Conservation (phyloP, 1,284 basidiomycete genomes). For the Inonotus hispidus region DNA sequence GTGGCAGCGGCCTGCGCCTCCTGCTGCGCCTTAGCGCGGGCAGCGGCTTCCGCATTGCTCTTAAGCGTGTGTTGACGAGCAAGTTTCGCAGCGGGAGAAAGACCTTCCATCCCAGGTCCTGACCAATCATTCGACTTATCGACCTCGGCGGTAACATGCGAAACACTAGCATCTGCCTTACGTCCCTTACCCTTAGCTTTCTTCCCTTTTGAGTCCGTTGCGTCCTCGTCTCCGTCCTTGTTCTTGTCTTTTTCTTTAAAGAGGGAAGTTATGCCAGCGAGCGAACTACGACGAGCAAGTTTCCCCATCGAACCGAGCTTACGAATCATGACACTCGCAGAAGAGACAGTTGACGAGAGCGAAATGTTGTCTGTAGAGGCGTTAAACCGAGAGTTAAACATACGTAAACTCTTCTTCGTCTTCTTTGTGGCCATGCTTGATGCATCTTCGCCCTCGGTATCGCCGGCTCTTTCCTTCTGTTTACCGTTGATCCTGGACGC, state of each 20-base stretch:
- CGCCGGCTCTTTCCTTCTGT: conserved; percentile 24
- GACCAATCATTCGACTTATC: conserved; percentile 55
- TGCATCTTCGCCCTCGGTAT: conserved; percentile 27
- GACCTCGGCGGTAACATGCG: conserved; percentile 82
- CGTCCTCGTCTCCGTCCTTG: conserved; percentile 47
- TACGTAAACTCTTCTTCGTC: conserved; percentile 63
- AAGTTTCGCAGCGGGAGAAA: conserved; percentile 90
- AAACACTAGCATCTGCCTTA: conserved; percentile 70
- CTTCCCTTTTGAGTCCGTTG: conserved; percentile 24
- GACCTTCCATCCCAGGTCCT: conserved; percentile 56
- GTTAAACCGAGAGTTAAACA: conserved; percentile 91
- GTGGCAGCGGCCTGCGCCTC: conserved; percentile 40
- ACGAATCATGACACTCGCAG: conserved; percentile 95
- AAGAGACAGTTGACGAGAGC: conserved; percentile 92
- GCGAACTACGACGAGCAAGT: conserved; percentile 83
- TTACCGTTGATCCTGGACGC: conserved; percentile 25
- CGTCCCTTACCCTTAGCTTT: conserved; percentile 51
- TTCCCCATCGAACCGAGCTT: conserved; percentile 93
- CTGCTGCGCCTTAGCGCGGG: conserved; percentile 55
- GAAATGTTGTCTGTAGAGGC: conserved; percentile 97
- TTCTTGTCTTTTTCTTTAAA: conserved; percentile 87
- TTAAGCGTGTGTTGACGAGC: conserved; percentile 86
- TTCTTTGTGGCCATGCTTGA: conserved; percentile 48
- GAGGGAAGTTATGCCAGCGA: conserved; percentile 89
- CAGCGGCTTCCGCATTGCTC: conserved; percentile 78